Conservation (phyloP, 495 filamentous ascomycete species). For the Umbilicaria muhlenbergii region DNA sequence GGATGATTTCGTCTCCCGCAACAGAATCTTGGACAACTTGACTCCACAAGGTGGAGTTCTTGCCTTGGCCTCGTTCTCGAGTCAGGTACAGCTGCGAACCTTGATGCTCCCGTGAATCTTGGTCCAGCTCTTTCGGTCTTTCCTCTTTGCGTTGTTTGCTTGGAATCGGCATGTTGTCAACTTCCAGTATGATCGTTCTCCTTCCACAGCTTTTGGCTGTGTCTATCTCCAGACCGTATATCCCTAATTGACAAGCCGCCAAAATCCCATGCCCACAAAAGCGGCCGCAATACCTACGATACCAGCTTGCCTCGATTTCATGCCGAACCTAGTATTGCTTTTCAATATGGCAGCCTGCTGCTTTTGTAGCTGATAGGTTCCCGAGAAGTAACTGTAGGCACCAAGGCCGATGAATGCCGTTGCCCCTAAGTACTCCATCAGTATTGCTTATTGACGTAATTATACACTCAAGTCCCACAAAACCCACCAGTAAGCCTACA, state of each 20-base stretch:
- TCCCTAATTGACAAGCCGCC: constrained; percentile 35
- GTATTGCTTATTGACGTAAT: neutral
- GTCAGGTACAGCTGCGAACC: too few species aligned
- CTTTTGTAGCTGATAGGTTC: constrained; percentile 55
- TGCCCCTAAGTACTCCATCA: constrained; percentile 36
- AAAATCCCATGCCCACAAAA: constrained; percentile 53
- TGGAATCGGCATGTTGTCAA: too few species aligned
- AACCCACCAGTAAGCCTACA: constrained; percentile 52
- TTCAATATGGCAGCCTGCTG: constrained; percentile 53
- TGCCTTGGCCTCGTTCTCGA: too few species aligned
- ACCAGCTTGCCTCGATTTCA: constrained; percentile 51
- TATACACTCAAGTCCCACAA: neutral
- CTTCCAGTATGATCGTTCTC: too few species aligned
- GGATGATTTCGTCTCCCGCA: too few species aligned
- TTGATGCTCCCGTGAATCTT: too few species aligned
- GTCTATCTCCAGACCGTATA: too few species aligned
- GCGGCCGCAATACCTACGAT: constrained; percentile 54
- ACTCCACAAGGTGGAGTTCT: too few species aligned
- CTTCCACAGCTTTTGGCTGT: too few species aligned
- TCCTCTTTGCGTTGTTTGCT: too few species aligned
- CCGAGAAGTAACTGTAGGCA: constrained; percentile 75
- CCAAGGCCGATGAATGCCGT: constrained; percentile 76
- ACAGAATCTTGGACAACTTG: too few species aligned
- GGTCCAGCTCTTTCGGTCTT: too few species aligned
- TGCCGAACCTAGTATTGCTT: constrained; percentile 60